phyloP scores from a whole-genome alignment of 129 eudicot species.

The Kitagawia praeruptora region DNA sequence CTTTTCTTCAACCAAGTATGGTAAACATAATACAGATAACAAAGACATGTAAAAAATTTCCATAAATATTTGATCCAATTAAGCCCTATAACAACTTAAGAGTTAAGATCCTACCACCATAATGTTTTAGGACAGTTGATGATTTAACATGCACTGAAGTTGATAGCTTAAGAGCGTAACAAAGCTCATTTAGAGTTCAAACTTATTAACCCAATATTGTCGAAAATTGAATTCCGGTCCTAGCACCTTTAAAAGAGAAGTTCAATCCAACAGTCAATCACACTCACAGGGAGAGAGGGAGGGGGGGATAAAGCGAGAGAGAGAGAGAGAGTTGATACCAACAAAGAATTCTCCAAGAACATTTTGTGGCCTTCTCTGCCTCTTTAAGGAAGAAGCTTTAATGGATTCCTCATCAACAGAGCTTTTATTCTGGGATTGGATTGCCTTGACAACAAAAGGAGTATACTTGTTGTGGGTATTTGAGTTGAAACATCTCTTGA shows the following conservation, averaged over 20 bases:
- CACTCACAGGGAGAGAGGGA: no score
- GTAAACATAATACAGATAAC: background rate
- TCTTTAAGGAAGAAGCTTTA: slow-evolving; percentile 6
- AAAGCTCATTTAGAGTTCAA: background rate
- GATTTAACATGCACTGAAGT: no score
- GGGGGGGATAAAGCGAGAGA: background rate
- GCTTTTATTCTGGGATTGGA: slow-evolving; percentile 18
- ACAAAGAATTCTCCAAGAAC: slow-evolving; percentile 51
- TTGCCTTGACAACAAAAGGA: background rate
- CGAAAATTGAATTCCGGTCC: background rate
- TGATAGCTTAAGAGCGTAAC: background rate
- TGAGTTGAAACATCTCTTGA: background rate
- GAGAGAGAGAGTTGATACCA: slow-evolving; percentile 19
- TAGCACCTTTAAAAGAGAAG: no score
- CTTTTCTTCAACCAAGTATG: background rate
- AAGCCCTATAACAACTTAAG: background rate
- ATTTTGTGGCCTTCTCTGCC: slow-evolving; percentile 42
- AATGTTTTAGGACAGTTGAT: background rate
- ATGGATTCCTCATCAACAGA: background rate
- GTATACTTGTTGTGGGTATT: background rate
- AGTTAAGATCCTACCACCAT: background rate
- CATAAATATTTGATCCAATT: background rate
- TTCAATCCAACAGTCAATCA: no score
- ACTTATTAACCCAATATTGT: background rate
- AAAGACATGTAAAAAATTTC: background rate